These are phyloP conservation scores for Colletotrichum nymphaeae DNA, from an alignment of 2,329 filamentous ascomycete species.

Conservation along the genomic window DNA sequence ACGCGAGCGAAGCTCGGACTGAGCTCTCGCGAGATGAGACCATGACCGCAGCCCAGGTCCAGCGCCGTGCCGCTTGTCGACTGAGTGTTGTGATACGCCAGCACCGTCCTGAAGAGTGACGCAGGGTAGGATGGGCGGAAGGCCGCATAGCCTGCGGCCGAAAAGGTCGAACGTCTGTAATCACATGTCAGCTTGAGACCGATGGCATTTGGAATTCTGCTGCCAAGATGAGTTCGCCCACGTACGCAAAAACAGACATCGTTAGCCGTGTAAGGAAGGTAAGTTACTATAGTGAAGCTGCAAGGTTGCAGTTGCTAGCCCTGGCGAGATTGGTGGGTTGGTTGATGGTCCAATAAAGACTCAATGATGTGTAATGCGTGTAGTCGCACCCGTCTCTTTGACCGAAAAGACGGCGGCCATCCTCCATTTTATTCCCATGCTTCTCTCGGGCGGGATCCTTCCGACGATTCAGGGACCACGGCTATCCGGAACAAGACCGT, in stretches of 20 bases:
- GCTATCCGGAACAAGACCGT: neutral
- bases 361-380: constrained; percentile 2
- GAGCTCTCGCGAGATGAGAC: constrained; percentile 65
- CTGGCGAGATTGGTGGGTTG: neutral
- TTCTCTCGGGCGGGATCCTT: neutral
- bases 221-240: neutral
- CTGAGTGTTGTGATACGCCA: constrained; percentile 62
- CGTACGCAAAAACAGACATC: constrained; percentile 65
- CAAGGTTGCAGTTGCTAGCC: neutral
- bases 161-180: constrained; percentile 65
- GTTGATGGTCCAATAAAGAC: neutral
- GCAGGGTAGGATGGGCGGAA: constrained; percentile 70
- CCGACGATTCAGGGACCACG: neutral
- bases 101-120: constrained; percentile 63
- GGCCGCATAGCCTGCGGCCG: constrained; percentile 67
- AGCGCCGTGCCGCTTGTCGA: constrained; percentile 50
- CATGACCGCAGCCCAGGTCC: constrained; percentile 74
- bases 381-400: neutral
- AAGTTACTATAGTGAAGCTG: neutral
- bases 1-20: constrained; percentile 62
- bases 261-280: neutral
- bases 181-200: constrained; percentile 19
- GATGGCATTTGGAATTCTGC: neutral
- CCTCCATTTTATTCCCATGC: constrained; percentile 3
- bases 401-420: neutral